Evolutionary conservation across 1,284 basidiomycete genomes (phyloP), one percentile per base, ranked within the genome.

Genomic region (Pisolithus thermaeus): DNA sequence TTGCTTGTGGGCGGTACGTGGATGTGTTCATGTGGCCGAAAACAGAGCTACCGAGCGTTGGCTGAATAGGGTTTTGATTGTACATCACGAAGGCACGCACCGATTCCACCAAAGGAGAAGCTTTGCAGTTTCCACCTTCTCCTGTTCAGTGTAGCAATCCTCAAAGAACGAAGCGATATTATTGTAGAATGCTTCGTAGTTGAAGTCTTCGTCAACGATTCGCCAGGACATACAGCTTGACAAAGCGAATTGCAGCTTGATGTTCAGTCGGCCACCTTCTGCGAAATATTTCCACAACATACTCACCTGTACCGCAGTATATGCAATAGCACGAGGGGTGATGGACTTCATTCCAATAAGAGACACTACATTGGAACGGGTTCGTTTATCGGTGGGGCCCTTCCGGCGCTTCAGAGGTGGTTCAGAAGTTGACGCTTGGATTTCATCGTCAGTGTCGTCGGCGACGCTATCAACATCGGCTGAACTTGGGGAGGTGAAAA

Each of bases 81-180:
- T 3, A 7, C 37, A 1, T 2, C 6, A 36, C 20, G 9, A 23
- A 46, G 30, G 6, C 8, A 30, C 56, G 46, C n/a, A 58, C 53
- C 5, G 4, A 20, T 58, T 58, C 53, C 57, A 58, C 57, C 53
- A 58, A 2, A 41, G 27, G 4, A 58, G 48, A 5, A 58, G 43
- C 0, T 39, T n/a, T 0, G 51, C 32, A 11, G 46, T 41, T 16
- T 37, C 32, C 2, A 4, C 20, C 18, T 42, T 51, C 2, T 11
- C 27, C 18, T 16, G 6, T 2, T 20, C 28, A 18, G 38, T 12
- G 20, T 25, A 40, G 16, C 2, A 3, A 14, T 14, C 47, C 39
- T 58, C 47, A 5, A 58, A 51, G 43, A 47, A 58, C 18, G 50
- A 5, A 8, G 53, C 16, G 0, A 58, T 52, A n/a, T 52, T 47